Percentiles rank a stretch among this genome's conserved stretches.
Evolutionary conservation across 352 stramenopile genomes (phyloP).

Genomic region (Globisporangium rhizosaccharum): DNA sequence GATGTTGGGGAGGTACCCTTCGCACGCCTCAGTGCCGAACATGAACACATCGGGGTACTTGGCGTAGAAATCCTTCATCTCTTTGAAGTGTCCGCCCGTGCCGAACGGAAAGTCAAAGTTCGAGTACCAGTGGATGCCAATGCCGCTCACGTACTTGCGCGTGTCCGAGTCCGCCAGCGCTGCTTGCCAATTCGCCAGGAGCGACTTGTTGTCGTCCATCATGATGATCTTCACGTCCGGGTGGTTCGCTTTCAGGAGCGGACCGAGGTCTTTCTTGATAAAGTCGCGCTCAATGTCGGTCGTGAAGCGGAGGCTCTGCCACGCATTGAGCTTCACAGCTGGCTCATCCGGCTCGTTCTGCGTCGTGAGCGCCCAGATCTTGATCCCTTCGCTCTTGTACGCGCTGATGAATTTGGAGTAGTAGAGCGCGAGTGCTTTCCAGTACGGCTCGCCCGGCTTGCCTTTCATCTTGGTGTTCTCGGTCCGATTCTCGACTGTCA

Average conservation of each 20-base stretch:
- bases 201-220: conserved; percentile 80
- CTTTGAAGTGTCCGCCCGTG: conserved; percentile 35
- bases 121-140: conserved; percentile 87
- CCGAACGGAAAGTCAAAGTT: conserved; percentile 49
- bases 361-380: conserved; percentile 81
- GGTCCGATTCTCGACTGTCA: conserved; percentile 68
- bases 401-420: conserved; percentile 85
- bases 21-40: conserved; percentile 75
- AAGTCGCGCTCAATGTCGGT: conserved; percentile 54
- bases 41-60: conserved; percentile 72
- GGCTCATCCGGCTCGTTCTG: conserved; percentile 84
- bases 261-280: conserved; percentile 76
- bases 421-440: conserved; percentile 77
- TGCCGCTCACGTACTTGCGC: conserved; percentile 71
- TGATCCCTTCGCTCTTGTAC: conserved; percentile 68
- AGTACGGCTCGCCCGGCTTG: conserved; percentile 54
- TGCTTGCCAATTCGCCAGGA: conserved; percentile 32
- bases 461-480: conserved; percentile 55
- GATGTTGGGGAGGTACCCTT: conserved; percentile 46
- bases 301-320: conserved; percentile 63
- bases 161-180: conserved; percentile 40
- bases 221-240: conserved; percentile 80
- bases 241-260: conserved; percentile 53
- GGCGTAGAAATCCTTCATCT: conserved; percentile 45
- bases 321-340: conserved; percentile 31